These are phyloP conservation scores for Daldinia decipiens DNA, from an alignment of 495 filamentous ascomycete species.

Conservation along the genomic window DNA sequence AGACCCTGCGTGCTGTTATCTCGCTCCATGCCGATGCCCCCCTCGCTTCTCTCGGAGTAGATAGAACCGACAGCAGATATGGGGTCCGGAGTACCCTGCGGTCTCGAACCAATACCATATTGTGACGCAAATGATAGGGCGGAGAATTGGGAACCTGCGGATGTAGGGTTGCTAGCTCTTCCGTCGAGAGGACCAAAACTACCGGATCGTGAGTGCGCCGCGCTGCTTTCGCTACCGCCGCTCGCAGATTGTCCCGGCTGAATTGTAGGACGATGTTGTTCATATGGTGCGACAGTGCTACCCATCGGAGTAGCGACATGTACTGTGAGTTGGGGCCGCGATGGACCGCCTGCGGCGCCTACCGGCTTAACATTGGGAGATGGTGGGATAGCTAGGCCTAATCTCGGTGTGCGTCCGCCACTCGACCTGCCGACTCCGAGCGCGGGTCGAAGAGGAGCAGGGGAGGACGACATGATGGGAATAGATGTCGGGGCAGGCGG, in stretches of 20 bases:
- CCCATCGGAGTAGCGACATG: slow-evolving; percentile 88
- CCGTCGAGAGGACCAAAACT: slow-evolving; percentile 79
- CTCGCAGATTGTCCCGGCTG: slow-evolving; percentile 68
- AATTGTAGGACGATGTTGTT: slow-evolving; percentile 57
- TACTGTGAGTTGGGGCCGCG: slow-evolving; percentile 67
- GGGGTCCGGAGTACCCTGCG: slow-evolving; percentile 79
- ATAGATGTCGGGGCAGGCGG: slow-evolving; percentile 48
- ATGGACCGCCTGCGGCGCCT: slow-evolving; percentile 49
- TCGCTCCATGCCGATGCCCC: slow-evolving; percentile 73
- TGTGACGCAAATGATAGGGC: slow-evolving; percentile 77
- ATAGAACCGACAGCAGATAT: slow-evolving; percentile 87
- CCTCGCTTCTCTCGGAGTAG: slow-evolving; percentile 77
- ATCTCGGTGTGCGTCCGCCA: slow-evolving; percentile 74
- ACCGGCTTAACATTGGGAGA: slow-evolving; percentile 82
- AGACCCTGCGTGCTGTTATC: slow-evolving; percentile 75
- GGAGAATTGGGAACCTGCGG: slow-evolving; percentile 83
- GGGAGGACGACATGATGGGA: slow-evolving; percentile 77
- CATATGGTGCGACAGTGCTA: slow-evolving; percentile 72
- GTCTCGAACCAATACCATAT: slow-evolving; percentile 65
- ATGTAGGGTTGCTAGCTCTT: slow-evolving; percentile 77
- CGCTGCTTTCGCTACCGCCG: slow-evolving; percentile 74
- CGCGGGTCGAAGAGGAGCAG: slow-evolving; percentile 83
- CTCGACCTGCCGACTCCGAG: slow-evolving; percentile 77
- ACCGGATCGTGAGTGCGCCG: slow-evolving; percentile 75
- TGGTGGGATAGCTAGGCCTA: slow-evolving; percentile 87